Base-by-base conservation (phyloP, 2,329 filamentous ascomycete genomes). In the Beauveria varroae region DNA sequence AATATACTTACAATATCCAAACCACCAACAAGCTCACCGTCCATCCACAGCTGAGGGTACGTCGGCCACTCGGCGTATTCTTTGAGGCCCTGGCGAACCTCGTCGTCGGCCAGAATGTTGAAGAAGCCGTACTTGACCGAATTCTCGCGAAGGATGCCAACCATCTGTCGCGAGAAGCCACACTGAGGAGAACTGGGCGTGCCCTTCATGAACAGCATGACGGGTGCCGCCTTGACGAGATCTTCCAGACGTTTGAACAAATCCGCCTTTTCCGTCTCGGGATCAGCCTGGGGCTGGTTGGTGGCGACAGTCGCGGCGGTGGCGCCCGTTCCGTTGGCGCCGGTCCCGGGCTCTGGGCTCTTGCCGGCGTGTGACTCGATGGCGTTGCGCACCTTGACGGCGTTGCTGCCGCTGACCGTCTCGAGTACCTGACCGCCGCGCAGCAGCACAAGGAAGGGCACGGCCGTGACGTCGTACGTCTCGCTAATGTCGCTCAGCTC, bases 201-300 rank as follows among this genome's bases (percentile, higher is more conserved):
- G n/a, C 92, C 93, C 79, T 96, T 96, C 91, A 96, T 96, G 76
- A 99, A 99, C 30, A 99, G 81, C 95, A 99, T 99, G 37, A 99
- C 93, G 0, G 93, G 91, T 37, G 95, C 93, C 5, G 95, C 95
- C 78, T 93, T 96, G 67, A 98, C 93, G 41, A 99, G 82, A 67
- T 96, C 90, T 22, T 77, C 83, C 43, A 99, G 80, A 37, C 93
- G 83, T 73, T 89, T 87, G 74, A 91, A 87, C 59, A 99, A 78
- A 66, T 96, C 92, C 73, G 97, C 91, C 77, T 93, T 93, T 55
- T 83, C 82, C 74, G 86, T 82, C 61, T 77, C 81, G 8, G 78
- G 79, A 63, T 85, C 81, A 14, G 67, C 66, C 4, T 70, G 66
- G 12, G 69, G 71, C 60, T 76, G 73, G 44, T 81, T 81, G 72